Evolutionary conservation across 345 rosid genomes (phyloP).

Genomic region (Combretum micranthum): DNA sequence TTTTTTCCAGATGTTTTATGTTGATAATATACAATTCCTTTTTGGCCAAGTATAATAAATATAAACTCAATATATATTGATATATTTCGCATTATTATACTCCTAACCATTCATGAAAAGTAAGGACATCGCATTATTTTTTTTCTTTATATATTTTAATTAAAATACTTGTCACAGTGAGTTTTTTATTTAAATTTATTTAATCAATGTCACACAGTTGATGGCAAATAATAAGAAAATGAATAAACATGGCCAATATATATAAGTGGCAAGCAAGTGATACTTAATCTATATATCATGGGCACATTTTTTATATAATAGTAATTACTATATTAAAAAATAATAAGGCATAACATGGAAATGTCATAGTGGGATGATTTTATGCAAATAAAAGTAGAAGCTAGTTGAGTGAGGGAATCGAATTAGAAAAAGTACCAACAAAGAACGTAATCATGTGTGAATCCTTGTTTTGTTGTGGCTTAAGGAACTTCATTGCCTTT

Average conservation of each 20-base stretch:
- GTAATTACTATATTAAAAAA: background rate
- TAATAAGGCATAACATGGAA: background rate
- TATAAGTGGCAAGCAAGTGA: background rate
- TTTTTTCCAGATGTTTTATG: too few relatives aligned
- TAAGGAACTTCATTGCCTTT: constrained; percentile 93
- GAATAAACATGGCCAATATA: background rate
- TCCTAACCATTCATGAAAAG: too few relatives aligned
- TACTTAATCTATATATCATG: too few relatives aligned
- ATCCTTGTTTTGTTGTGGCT: constrained; percentile 73
- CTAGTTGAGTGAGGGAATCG: background rate
- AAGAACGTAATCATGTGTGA: constrained; percentile 98
- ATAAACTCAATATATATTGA: too few relatives aligned
- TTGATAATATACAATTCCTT: too few relatives aligned
- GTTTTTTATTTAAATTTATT: too few relatives aligned
- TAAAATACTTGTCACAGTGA: background rate
- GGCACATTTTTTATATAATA: background rate
- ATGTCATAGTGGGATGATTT: background rate
- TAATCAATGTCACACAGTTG: background rate
- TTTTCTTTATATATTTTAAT: background rate
- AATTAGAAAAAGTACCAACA: constrained; percentile 49
- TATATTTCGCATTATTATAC: too few relatives aligned
- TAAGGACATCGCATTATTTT: too few relatives aligned
- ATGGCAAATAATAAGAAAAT: background rate
- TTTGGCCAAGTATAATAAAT: too few relatives aligned
- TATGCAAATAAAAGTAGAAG: background rate